phyloP scores from a whole-genome alignment of 2,329 filamentous ascomycete species.

The Colletotrichum tamarilloi region DNA sequence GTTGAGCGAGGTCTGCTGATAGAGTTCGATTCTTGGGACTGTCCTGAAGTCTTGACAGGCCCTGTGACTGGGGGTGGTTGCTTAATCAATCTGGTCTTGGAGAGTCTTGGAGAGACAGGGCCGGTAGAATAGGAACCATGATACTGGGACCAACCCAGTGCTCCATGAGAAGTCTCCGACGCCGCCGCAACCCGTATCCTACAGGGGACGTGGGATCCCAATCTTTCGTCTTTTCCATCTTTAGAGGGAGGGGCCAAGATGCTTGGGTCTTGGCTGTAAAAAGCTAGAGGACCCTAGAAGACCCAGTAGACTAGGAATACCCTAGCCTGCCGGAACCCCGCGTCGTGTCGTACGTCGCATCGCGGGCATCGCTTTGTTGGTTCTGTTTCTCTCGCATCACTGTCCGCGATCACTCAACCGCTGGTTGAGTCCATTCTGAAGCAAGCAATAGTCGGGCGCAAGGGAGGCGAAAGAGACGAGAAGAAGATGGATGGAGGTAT shows the following conservation, averaged over 20 bases:
- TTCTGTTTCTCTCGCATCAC: background rate
- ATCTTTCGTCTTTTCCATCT: constrained; percentile 11
- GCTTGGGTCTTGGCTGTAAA: constrained; percentile 31
- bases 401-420: background rate
- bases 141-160: constrained; percentile 13
- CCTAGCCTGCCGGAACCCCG: constrained; percentile 16
- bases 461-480: background rate
- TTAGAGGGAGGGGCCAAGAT: constrained; percentile 13
- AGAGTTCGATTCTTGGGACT: background rate
- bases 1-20: background rate
- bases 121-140: constrained; percentile 19
- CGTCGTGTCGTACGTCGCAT: constrained; percentile 1
- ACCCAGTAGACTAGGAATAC: background rate
- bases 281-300: constrained; percentile 4
- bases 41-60: background rate
- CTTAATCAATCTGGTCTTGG: background rate
- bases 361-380: background rate
- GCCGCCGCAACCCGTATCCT: background rate
- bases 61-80: background rate
- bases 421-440: background rate
- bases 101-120: background rate
- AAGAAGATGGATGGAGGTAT: constrained; percentile 2
- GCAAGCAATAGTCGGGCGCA: background rate
- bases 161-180: background rate
- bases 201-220: background rate